Evolutionary conservation across 108 stramenopile genomes (phyloP).

Genomic region (Cyclotella kingstonii): DNA sequence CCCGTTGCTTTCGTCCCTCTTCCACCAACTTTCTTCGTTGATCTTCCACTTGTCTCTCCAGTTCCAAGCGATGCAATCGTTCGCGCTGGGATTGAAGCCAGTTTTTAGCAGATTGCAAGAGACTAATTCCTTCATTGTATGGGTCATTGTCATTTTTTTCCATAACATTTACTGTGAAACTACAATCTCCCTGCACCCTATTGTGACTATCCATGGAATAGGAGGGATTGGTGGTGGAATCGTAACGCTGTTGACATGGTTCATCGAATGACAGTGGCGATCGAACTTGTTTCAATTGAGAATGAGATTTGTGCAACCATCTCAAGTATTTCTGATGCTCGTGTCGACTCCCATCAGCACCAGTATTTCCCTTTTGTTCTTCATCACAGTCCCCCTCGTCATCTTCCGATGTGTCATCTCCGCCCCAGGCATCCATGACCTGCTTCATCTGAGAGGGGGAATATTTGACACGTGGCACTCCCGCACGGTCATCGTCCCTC

Average conservation of each 20-base stretch:
- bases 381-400: constrained; percentile 8
- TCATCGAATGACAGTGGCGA: no score
- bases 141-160: not conserved
- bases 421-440: constrained; percentile 23
- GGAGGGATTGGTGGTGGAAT: no score
- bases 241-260: no score
- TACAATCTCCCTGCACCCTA: not conserved
- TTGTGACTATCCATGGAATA: not conserved
- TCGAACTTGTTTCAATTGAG: no score
- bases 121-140: constrained; percentile 4
- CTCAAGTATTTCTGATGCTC: not conserved
- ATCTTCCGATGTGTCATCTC: constrained; percentile 15
- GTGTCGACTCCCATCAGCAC: constrained; percentile 1
- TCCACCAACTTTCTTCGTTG: constrained; percentile 41
- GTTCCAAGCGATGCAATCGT: constrained; percentile 31
- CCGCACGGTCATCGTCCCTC: constrained; percentile 8
- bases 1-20: constrained; percentile 39
- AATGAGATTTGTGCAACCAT: no score
- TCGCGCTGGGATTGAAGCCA: constrained; percentile 44
- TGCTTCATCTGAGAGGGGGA: constrained; percentile 20
- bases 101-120: constrained; percentile 33
- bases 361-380: not conserved
- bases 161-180: not conserved
- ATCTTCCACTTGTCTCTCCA: constrained; percentile 47
- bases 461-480: constrained; percentile 33